A percentile compares a stretch with the other conserved stretches of the same genome.
phyloP scores from a whole-genome alignment of 2,329 filamentous ascomycete species.

The Botrytis elliptica region DNA sequence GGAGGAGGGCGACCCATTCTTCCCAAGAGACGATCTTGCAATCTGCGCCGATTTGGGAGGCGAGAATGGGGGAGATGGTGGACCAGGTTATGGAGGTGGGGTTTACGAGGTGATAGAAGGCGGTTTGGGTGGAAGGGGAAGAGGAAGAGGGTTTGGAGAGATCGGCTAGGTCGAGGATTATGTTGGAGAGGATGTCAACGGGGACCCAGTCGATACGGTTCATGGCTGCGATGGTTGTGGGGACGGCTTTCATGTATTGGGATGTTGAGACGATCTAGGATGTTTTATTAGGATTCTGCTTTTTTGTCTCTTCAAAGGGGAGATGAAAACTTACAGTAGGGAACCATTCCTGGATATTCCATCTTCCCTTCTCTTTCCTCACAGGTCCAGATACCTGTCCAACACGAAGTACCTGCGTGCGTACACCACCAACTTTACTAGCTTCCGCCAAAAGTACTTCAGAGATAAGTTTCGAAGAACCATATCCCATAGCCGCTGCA shows the following conservation, averaged over 20 bases:
- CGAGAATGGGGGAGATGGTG: conserved; percentile 30
- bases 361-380: conserved; percentile 44
- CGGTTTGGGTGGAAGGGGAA: conserved; percentile 28
- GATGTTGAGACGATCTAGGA: conserved; percentile 41
- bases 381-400: conserved; percentile 49
- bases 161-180: conserved; percentile 39
- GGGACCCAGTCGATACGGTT: conserved; percentile 47
- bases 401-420: conserved; percentile 45
- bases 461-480: conserved; percentile 34
- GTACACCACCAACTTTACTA: conserved; percentile 42
- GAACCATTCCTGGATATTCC: conserved; percentile 59
- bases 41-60: conserved; percentile 21
- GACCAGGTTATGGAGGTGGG: conserved; percentile 33
- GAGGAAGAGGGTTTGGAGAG: neutral
- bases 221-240: conserved; percentile 40
- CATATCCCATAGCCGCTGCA: conserved; percentile 37
- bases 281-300: neutral
- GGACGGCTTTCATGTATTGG: conserved; percentile 41
- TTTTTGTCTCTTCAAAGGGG: neutral
- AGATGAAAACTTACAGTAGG: conserved; percentile 39
- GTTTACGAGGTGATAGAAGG: conserved; percentile 37
- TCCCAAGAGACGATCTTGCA: conserved; percentile 41
- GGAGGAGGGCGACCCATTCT: conserved; percentile 49
- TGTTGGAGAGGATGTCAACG: conserved; percentile 38
- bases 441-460: conserved; percentile 44